Conservation (phyloP, 192 early-diverging fungal species). For the Gryganskiella cystojenkinii region DNA sequence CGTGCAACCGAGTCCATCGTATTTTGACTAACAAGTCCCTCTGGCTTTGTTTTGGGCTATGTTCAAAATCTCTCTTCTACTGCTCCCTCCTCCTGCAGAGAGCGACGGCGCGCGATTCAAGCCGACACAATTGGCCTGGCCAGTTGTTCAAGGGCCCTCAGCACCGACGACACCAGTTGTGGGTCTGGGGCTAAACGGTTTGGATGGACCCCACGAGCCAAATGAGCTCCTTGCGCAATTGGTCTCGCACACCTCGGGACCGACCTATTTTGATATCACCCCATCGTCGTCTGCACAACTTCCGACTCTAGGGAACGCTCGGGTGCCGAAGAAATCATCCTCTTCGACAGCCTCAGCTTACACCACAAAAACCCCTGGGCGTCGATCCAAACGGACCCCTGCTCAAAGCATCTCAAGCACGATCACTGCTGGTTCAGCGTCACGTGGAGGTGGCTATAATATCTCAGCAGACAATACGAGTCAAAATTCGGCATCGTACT, state of each 20-base stretch:
- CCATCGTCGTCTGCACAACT: constrained; percentile 10
- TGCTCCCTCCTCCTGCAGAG: constrained; percentile 10
- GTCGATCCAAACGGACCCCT: constrained; percentile 39
- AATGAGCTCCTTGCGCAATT: constrained; percentile 15
- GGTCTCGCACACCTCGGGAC: constrained; percentile 28
- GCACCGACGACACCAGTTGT: not conserved
- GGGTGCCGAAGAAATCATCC: not conserved
- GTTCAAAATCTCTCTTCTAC: constrained; percentile 3
- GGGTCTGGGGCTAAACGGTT: constrained; percentile 22
- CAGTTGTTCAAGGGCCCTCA: not conserved
- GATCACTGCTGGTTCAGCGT: constrained; percentile 30
- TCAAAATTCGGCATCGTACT: constrained; percentile 35
- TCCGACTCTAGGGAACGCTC: too few relatives aligned
- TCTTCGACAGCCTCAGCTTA: constrained; percentile 22
- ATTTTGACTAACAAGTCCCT: too few relatives aligned
- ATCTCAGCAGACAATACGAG: constrained; percentile 18
- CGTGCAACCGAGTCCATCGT: too few relatives aligned
- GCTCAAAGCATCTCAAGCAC: constrained; percentile 46
- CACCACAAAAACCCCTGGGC: constrained; percentile 36
- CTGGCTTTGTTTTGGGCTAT: constrained; percentile 10
- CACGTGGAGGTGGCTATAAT: constrained; percentile 26
- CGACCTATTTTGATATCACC: constrained; percentile 47
- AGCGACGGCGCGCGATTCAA: constrained; percentile 15
- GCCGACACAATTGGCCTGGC: not conserved
- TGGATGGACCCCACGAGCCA: constrained; percentile 3